Base-by-base conservation (phyloP, 1,284 basidiomycete species). In the Pascua sp. region DNA sequence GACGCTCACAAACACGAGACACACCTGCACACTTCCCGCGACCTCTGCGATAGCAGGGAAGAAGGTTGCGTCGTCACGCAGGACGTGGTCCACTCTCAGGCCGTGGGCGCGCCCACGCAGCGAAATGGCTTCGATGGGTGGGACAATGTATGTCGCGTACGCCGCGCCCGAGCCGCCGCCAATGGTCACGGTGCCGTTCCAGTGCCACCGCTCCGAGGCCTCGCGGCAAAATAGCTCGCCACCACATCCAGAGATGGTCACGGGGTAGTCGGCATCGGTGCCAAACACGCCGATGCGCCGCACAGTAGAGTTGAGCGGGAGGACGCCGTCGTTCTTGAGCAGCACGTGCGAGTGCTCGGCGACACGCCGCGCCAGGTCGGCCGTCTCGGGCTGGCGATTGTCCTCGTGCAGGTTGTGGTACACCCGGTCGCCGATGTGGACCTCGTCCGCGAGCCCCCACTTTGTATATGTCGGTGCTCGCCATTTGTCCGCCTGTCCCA, bases 401-500 rank as follows among this genome's bases (percentile, higher is more conserved):
- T 75, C 65, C 8, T 70, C 57, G 48, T 76, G 70, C 51, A 67
- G 62, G 59, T 74, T 73, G 43, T 48, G 51, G 55, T 64, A 69
- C 11, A 51, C 46, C 17, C 59, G 51, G n/a, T 66, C 65, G 41
- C 71, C 54, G 18, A 66, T 53, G n/a, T 58, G 51, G 15, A 67
- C 53, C 50, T 66, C 51, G 52, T 75, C 68, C 32, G 60, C 52
- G 1, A 78, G 62, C 41, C 68, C 84, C 61, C 61, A 68, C 38
- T 62, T 60, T 45, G 82, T 80, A 53, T 67, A 75, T 53, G 72
- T 73, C 55, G 71, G 59, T 17, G 71, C 56, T 0, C 87, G 86
- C 71, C 82, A 89, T 42, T 77, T 70, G 9, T 78, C 68, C 42
- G 80, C 69, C 76, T 91, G 89, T 16, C 80, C 80, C 17, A 84